Conservation (phyloP, 352 stramenopile species). For the Phytophthora boehmeriae region DNA sequence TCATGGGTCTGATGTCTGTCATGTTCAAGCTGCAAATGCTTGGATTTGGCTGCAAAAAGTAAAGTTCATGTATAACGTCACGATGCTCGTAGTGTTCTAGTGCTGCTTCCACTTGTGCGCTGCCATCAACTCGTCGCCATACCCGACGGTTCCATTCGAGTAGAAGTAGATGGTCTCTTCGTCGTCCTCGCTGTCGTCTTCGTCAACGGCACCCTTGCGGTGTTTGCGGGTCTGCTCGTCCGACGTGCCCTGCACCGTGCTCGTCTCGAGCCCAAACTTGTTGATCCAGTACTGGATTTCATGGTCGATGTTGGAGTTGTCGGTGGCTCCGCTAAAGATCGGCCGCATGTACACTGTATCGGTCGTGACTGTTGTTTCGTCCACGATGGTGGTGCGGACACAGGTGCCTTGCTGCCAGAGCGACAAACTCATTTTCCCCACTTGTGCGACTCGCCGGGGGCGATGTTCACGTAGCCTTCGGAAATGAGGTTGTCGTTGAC, state of each 20-base stretch:
- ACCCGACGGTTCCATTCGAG: slow-evolving; percentile 14
- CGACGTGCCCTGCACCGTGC: slow-evolving; percentile 18
- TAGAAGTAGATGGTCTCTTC: slow-evolving; percentile 10
- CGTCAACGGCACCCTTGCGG: not conserved
- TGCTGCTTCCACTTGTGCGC: slow-evolving; percentile 2
- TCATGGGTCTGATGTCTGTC: too few species aligned
- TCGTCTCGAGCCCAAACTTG: slow-evolving; percentile 43
- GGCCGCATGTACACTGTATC: slow-evolving; percentile 54
- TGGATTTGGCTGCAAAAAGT: too few species aligned
- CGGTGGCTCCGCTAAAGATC: slow-evolving; percentile 54
- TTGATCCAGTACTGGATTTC: slow-evolving; percentile 59
- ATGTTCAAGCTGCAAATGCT: too few species aligned
- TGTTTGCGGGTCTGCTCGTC: slow-evolving; percentile 10
- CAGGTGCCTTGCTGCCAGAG: slow-evolving; percentile 56
- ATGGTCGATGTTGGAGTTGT: slow-evolving; percentile 47
- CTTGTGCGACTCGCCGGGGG: slow-evolving; percentile 23
- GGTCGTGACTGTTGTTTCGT: slow-evolving; percentile 41
- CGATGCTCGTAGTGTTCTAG: not conserved
- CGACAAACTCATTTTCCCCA: slow-evolving; percentile 52
- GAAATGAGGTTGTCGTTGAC: slow-evolving; percentile 41
- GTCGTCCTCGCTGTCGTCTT: not conserved
- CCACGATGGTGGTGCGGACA: slow-evolving; percentile 42
- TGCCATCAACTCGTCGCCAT: not conserved
- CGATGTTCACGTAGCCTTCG: slow-evolving; percentile 32
- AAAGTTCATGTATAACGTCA: not conserved